Evolutionary conservation across 371 early-diverging fungal species (phyloP), one percentile per base, ranked within the genome.

Genomic region (Basidiobolus meristosporus): DNA sequence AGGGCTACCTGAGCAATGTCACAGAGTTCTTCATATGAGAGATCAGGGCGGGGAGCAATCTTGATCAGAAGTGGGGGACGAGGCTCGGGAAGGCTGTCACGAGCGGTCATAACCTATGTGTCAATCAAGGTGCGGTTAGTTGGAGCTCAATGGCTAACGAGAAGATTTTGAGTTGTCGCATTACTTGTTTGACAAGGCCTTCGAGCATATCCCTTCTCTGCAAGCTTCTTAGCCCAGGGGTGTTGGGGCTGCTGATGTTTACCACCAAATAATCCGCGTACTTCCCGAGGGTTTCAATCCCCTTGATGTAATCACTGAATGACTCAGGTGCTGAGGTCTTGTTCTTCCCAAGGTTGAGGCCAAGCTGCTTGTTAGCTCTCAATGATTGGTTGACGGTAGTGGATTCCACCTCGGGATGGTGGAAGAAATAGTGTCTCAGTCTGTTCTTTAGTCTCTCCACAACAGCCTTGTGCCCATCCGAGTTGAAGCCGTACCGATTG

Each of bases 401-500:
- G n/a, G n/a, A n/a, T n/a, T n/a, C n/a, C n/a, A n/a, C n/a, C n/a
- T n/a, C n/a, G n/a, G n/a, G n/a, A 4, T 12, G 6, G 4, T 34
- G 7, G 34, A 16, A 34, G 12, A 34, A 34, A 34, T 34, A 18
- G 5, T 34, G 4, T 29, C 28, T 35, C 3, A 11, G 11, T 23
- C 85, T 67, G 36, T 67, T 50, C 20, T 59, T 58, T 15, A 88
- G 62, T 15, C 82, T 65, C 3, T 59, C 44, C 15, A 46, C 55
- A 17, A 72, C 76, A 7, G 40, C 54, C 12, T 49, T 54, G 45
- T 70, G 70, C 14, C 89, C 89, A 16, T 73, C 76, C 36, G 78
- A 80, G 58, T 85, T 85, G 65, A 88, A 73, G 3, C 89, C 89
- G 56, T 84, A 84, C 21, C 89, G 73, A 58, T 88, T 88, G 45